Base-by-base conservation (phyloP, 768 basidiomycete genomes). In the Termitomyces sp. region DNA sequence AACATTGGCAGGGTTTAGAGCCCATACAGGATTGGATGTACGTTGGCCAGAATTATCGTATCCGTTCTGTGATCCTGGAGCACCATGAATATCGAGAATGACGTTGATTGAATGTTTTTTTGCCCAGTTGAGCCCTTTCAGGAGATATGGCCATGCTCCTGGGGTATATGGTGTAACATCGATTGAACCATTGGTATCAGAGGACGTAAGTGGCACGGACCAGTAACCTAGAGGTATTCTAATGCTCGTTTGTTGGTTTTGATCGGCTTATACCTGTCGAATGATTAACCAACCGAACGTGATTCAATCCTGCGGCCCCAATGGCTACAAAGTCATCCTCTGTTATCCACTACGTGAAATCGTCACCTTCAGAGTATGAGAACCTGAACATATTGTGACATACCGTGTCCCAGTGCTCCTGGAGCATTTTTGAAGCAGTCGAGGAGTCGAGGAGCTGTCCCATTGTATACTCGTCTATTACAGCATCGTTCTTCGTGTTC, bases 31-130 rank as follows among this genome's bases (percentile, higher is more conserved):
- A 51, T 72, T 72, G 21, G 66, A 62, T 0, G 81, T 85, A 32
- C 80, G 74, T 64, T 85, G 85, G 1, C 88, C 88, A 8, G 86
- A 89, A 68, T 89, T 90, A 68, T 89, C 88, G 68, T 83, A 89
- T 3, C 88, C 86, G 59, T 78, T 81, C 56, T 79, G 78, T n/a
- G 77, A 78, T 25, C 83, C 86, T 0, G 87, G 84, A 5, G 84
- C 87, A 27, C 87, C 88, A 64, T 92, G 90, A 12, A 88, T 74
- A 68, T 92, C 91, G 40, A 93, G 64, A 57, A 93, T 83, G 56
- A 89, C 84, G 54, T 86, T 82, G 8, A 93, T 64, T 17, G 74
- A 74, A 63, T 88, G 73, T 25, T 76, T 72, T 40, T 75, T 75
- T 1, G 91, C 91, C 81, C 85, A 88, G 59, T 72, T 71, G 45